Evolutionary conservation across 805 yeast genomes (phyloP).

Genomic region (Pichia deserticola): DNA sequence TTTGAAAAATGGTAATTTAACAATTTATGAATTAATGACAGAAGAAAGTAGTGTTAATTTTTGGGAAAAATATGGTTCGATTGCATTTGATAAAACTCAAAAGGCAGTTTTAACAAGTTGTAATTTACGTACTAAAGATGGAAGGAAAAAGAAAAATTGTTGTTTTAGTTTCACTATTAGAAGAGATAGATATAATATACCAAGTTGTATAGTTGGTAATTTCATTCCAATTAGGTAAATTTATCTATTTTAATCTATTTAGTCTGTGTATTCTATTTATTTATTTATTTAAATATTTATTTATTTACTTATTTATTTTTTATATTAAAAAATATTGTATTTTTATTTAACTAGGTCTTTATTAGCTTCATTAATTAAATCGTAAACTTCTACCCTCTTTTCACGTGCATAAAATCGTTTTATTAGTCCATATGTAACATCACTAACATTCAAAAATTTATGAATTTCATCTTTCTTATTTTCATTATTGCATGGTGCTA

Average conservation of each 20-base stretch:
- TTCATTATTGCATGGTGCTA: constrained; percentile 3
- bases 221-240: constrained; percentile 64
- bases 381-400: constrained; percentile 2
- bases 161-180: constrained; percentile 92
- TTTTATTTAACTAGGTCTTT: not conserved
- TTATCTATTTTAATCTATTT: not conserved
- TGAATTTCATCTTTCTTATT: constrained; percentile 2
- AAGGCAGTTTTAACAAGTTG: constrained; percentile 93
- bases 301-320: not conserved
- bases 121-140: constrained; percentile 75
- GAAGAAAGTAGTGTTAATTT: constrained; percentile 95
- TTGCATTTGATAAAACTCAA: constrained; percentile 92
- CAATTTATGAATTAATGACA: constrained; percentile 89
- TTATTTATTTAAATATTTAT: not conserved
- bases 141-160: constrained; percentile 71
- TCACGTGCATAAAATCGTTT: constrained; percentile 19
- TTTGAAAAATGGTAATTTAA: constrained; percentile 82
- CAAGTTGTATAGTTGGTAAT: constrained; percentile 93
- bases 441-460: constrained; percentile 26
- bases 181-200: constrained; percentile 88
- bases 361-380: constrained; percentile 9
- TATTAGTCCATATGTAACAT: constrained; percentile 22
- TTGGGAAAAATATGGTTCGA: constrained; percentile 96
- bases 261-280: not conserved
- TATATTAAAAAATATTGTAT: not conserved